A percentile compares a stretch with the other conserved stretches of the same genome.
These are phyloP conservation scores for Musa itinerans DNA, from an alignment of 176 grass and related monocot species.

Conservation along the genomic window DNA sequence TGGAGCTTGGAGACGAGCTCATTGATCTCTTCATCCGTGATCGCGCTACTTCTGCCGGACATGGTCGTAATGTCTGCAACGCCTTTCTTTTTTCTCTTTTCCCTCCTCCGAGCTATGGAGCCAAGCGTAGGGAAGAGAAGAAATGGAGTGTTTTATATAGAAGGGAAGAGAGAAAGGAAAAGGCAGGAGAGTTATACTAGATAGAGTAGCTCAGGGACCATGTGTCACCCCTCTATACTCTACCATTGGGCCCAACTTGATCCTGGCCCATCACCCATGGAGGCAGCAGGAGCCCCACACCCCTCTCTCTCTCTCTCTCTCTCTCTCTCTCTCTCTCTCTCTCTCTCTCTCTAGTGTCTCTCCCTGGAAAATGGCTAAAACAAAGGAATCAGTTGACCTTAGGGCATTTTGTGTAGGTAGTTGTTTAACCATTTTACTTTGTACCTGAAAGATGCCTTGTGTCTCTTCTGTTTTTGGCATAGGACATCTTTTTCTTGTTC, in stretches of 20 bases:
- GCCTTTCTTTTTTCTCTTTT: conserved; percentile 2
- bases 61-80: background rate
- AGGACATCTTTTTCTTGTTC: background rate
- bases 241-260: too few relatives aligned
- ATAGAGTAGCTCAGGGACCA: background rate
- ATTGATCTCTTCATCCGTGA: conserved; percentile 91
- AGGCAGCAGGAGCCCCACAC: too few relatives aligned
- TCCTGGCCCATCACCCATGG: too few relatives aligned
- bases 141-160: background rate
- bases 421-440: background rate
- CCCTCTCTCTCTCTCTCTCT: too few relatives aligned
- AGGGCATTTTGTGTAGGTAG: too few relatives aligned
- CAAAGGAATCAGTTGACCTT: too few relatives aligned
- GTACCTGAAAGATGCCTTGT: conserved; percentile 4
- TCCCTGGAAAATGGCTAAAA: too few relatives aligned
- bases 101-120: background rate
- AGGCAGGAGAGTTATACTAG: background rate
- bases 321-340: too few relatives aligned
- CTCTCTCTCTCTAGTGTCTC: too few relatives aligned
- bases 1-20: conserved; percentile 93
- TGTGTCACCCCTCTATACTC: background rate
- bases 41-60: conserved; percentile 54
- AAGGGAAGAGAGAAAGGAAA: too few relatives aligned
- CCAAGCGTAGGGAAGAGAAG: background rate
- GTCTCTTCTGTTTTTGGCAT: background rate